Conservation (phyloP, 73 alveolate genomes). For the Uronychia setigera region DNA sequence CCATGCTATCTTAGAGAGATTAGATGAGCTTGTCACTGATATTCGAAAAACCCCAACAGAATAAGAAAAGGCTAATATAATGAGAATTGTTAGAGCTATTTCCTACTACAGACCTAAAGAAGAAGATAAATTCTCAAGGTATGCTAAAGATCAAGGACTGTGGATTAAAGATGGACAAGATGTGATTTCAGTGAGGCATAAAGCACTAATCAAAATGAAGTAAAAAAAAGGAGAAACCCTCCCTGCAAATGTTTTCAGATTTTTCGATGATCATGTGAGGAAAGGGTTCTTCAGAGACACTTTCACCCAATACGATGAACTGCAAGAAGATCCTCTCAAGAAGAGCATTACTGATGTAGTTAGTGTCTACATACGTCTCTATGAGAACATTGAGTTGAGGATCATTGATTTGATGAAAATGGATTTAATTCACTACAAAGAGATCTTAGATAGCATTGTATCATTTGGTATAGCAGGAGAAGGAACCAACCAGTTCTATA, state of each 20-base stretch:
- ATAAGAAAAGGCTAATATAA: neutral
- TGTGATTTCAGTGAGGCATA: slow-evolving; percentile 39
- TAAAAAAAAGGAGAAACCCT: slow-evolving; percentile 8
- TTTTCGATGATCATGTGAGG: slow-evolving; percentile 18
- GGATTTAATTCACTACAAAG: slow-evolving; percentile 20
- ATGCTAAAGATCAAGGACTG: slow-evolving; percentile 14
- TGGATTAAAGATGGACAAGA: slow-evolving; percentile 27
- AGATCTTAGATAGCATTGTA: slow-evolving; percentile 40
- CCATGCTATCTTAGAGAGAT: slow-evolving; percentile 47
- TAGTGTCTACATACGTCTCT: slow-evolving; percentile 29
- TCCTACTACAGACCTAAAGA: slow-evolving; percentile 64
- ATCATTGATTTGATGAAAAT: slow-evolving; percentile 33
- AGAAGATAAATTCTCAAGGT: slow-evolving; percentile 7
- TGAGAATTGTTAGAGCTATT: slow-evolving; percentile 29
- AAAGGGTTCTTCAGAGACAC: slow-evolving; percentile 19
- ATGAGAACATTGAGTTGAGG: slow-evolving; percentile 38
- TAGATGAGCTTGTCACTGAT: slow-evolving; percentile 30
- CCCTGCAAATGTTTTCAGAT: slow-evolving; percentile 21
- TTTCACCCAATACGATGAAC: slow-evolving; percentile 35
- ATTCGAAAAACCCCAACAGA: neutral
- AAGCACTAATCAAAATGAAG: slow-evolving; percentile 33
- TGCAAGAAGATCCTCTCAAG: slow-evolving; percentile 14
- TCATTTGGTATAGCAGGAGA: slow-evolving; percentile 58
- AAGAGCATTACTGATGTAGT: slow-evolving; percentile 40
- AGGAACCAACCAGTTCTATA: slow-evolving; percentile 45